Percentiles rank a stretch among this genome's conserved stretches.
Conservation (phyloP, 108 stramenopile genomes). For the Skeletonema costatum region DNA sequence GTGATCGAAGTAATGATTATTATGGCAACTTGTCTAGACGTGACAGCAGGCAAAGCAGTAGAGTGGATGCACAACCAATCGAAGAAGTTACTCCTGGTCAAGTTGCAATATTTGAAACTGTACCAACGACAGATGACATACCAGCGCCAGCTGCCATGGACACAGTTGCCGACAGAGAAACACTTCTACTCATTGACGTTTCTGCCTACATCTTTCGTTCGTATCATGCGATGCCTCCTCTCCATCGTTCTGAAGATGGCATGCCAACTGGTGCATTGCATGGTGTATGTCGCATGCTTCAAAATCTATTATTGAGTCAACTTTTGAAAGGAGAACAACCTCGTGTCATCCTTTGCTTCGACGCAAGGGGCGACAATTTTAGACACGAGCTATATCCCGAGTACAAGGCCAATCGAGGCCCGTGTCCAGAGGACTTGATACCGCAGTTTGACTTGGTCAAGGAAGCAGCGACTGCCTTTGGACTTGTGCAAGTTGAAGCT, state of each 20-base stretch:
- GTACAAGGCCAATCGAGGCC: constrained; percentile 85
- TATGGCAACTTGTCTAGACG: constrained; percentile 39
- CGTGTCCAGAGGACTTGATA: constrained; percentile 81
- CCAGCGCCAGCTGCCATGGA: neutral
- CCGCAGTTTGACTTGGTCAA: constrained; percentile 83
- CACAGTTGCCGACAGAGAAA: constrained; percentile 30
- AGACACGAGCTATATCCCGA: constrained; percentile 76
- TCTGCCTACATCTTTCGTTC: constrained; percentile 88
- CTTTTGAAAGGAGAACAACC: constrained; percentile 69
- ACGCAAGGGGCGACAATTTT: constrained; percentile 66
- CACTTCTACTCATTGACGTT: constrained; percentile 81
- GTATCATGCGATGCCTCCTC: constrained; percentile 84
- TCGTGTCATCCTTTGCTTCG: constrained; percentile 81
- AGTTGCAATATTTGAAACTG: constrained; percentile 6
- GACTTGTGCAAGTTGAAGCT: constrained; percentile 73
- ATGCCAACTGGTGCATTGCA: constrained; percentile 83
- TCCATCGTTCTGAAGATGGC: constrained; percentile 79
- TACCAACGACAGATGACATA: neutral
- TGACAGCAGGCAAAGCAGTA: constrained; percentile 7
- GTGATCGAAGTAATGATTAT: constrained; percentile 45
- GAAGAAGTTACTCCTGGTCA: neutral
- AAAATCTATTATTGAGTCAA: constrained; percentile 64
- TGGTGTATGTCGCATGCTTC: constrained; percentile 90
- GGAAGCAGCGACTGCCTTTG: constrained; percentile 82
- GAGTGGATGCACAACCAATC: constrained; percentile 2